phyloP scores from a whole-genome alignment of 2,329 filamentous ascomycete species.

The Sporothrix variecibatus region DNA sequence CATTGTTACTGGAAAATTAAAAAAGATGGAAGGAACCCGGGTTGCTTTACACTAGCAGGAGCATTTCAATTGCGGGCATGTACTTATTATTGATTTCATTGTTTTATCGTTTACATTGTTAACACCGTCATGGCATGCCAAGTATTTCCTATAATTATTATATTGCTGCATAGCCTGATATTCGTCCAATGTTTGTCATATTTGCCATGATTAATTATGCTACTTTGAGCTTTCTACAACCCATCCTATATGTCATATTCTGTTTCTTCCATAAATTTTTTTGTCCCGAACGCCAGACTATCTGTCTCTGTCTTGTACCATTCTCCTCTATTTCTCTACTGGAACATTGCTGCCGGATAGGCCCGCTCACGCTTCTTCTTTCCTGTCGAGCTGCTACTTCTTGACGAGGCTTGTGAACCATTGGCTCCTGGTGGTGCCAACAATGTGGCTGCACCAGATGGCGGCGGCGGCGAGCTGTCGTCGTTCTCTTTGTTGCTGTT shows the following conservation, averaged over 20 bases:
- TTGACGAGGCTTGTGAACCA: conserved; percentile 34
- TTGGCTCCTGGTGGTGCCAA: conserved; percentile 12
- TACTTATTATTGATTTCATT: not conserved
- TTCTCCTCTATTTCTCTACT: conserved; percentile 33
- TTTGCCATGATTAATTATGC: not conserved
- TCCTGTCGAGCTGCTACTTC: conserved; percentile 56
- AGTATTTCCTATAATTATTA: not conserved
- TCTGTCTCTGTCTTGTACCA: conserved; percentile 11
- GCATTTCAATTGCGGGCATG: not conserved
- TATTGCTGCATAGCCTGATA: not conserved
- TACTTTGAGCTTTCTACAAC: not conserved
- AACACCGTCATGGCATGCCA: not conserved
- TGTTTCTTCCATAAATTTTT: not conserved
- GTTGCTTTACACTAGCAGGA: not conserved
- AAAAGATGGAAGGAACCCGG: not conserved
- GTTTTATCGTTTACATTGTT: not conserved
- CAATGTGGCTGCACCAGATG: not conserved
- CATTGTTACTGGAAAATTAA: not conserved
- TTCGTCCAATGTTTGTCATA: too few relatives aligned
- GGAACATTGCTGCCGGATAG: conserved; percentile 64
- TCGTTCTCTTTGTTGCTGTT: not conserved
- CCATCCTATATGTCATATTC: not conserved
- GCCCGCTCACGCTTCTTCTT: conserved; percentile 58
- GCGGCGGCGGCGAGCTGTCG: not conserved
- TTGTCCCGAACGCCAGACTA: not conserved